A percentile compares a stretch with the other conserved stretches of the same genome.
phyloP scores from a whole-genome alignment of 495 filamentous ascomycete species.

The Aspergillus egyptiacus region DNA sequence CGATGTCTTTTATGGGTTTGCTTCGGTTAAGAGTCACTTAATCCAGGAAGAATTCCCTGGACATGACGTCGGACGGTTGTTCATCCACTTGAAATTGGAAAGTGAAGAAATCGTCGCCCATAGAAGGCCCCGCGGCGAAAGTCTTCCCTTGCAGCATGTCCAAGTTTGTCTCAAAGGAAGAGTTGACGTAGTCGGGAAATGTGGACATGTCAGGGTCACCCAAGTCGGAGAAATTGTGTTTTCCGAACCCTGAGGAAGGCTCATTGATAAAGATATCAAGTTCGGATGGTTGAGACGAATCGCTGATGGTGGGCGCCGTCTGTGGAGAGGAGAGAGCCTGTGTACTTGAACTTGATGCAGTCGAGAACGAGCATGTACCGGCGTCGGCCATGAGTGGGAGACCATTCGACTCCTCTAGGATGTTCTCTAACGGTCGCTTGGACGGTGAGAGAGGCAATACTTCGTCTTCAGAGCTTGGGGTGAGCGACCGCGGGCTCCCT shows the following conservation, averaged over 20 bases:
- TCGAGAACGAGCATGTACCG: conserved; percentile 32
- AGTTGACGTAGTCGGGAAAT: conserved; percentile 32
- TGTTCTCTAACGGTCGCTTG: conserved; percentile 19
- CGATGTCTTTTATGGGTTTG: neutral
- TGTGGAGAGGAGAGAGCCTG: conserved; percentile 36
- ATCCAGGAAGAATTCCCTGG: conserved; percentile 23
- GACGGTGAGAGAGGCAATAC: conserved; percentile 32
- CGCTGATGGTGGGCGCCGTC: conserved; percentile 36
- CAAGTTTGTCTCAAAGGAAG: conserved; percentile 28
- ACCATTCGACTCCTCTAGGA: conserved; percentile 21
- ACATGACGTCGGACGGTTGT: conserved; percentile 22
- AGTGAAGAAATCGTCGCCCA: conserved; percentile 35
- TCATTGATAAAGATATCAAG: conserved; percentile 46
- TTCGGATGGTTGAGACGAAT: conserved; percentile 36
- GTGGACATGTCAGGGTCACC: conserved; percentile 24
- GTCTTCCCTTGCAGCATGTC: conserved; percentile 36
- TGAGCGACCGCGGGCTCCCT: conserved; percentile 42
- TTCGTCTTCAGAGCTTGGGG: conserved; percentile 39
- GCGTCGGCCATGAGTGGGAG: conserved; percentile 24
- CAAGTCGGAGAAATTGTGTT: conserved; percentile 30
- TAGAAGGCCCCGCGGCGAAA: conserved; percentile 23
- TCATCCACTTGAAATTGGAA: conserved; percentile 32
- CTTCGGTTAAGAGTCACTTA: conserved; percentile 8
- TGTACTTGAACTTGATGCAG: conserved; percentile 23
- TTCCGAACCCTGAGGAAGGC: conserved; percentile 26